These are phyloP conservation scores for Tolypocladium sp. DNA, from an alignment of 2,329 filamentous ascomycete genomes.

Conservation along the genomic window DNA sequence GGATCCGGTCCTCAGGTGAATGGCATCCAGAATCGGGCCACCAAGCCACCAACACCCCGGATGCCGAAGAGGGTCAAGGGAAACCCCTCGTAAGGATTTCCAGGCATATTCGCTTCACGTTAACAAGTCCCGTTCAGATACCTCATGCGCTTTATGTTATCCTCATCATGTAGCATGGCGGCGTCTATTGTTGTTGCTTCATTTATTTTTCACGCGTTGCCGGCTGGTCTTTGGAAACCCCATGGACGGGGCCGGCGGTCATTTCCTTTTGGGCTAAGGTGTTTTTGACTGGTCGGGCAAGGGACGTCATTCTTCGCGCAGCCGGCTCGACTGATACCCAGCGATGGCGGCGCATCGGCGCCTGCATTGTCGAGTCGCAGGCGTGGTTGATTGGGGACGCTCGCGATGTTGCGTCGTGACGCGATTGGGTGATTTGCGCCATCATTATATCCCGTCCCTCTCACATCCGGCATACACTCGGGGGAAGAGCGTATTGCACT, in stretches of 20 bases:
- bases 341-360: slow-evolving; percentile 2
- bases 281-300: neutral
- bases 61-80: slow-evolving; percentile 47
- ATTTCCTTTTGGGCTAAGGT: slow-evolving; percentile 11
- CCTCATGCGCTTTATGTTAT: slow-evolving; percentile 15
- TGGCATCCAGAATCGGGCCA: slow-evolving; percentile 37
- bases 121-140: neutral
- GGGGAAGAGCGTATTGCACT: neutral
- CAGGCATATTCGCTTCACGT: neutral
- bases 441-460: neutral
- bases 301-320: neutral
- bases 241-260: neutral
- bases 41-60: slow-evolving; percentile 48
- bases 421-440: neutral
- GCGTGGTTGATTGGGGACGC: neutral
- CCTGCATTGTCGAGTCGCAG: slow-evolving; percentile 1
- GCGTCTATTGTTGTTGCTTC: slow-evolving; percentile 19
- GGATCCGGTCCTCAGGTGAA: slow-evolving; percentile 36
- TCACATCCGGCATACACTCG: neutral
- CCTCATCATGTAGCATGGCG: slow-evolving; percentile 26
- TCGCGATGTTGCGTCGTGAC: neutral
- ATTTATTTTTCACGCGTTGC: slow-evolving; percentile 11
- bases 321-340: slow-evolving; percentile 10
- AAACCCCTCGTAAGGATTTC: slow-evolving; percentile 24
- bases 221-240: slow-evolving; percentile 11